Evolutionary conservation across 495 filamentous ascomycete genomes (phyloP).

Genomic region (Podospora bellae-mahoneyi): DNA sequence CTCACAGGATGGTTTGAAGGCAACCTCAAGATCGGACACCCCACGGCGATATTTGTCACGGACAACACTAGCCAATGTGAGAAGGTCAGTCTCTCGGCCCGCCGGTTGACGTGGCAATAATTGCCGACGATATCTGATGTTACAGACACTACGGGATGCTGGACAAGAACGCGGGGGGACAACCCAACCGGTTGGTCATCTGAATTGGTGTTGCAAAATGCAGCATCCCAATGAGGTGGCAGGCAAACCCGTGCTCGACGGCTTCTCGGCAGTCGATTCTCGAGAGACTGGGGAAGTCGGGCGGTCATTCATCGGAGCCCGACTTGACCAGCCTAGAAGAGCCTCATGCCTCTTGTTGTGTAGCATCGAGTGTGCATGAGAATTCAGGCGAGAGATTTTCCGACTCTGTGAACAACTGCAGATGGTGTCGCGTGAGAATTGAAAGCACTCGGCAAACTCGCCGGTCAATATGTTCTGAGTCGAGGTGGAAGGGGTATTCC

Average conservation of each 20-base stretch:
- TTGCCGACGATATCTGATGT: background rate
- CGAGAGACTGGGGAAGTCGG: background rate
- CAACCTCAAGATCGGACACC: background rate
- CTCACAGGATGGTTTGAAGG: background rate
- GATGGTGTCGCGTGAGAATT: background rate
- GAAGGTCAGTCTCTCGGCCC: background rate
- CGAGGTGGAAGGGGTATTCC: background rate
- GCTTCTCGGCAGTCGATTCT: background rate
- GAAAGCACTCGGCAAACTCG: background rate
- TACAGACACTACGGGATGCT: background rate
- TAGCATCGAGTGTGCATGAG: background rate
- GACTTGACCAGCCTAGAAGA: background rate
- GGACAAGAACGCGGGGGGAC: background rate
- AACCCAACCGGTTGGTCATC: constrained; percentile 2
- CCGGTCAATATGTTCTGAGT: background rate
- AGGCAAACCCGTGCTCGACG: background rate
- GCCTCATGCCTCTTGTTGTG: background rate
- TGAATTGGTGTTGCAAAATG: background rate
- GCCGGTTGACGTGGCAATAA: constrained; percentile 3
- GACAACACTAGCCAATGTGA: constrained; percentile 1
- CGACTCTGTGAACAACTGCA: too few relatives aligned
- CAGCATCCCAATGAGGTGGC: background rate
- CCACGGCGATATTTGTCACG: constrained; percentile 4
- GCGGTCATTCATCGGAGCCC: background rate
- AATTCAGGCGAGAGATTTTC: background rate